A percentile compares a stretch with the other conserved stretches of the same genome.
phyloP scores from a whole-genome alignment of 306 rosid species.

The Elaeagnus macrophylla region DNA sequence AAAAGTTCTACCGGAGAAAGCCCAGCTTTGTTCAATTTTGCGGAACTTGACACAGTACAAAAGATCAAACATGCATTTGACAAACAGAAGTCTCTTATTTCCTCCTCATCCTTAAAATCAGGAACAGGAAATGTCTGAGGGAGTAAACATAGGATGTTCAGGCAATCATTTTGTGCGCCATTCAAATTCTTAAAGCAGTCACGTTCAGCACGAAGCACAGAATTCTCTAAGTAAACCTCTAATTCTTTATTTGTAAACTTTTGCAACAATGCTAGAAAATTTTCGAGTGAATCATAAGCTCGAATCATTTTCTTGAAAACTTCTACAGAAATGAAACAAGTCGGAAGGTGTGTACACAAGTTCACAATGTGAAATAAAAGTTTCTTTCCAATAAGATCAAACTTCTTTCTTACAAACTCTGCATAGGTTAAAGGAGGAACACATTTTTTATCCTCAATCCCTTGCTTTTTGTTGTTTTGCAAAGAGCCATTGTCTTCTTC shows the following conservation, averaged over 20 bases:
- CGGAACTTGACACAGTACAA: conserved; percentile 37
- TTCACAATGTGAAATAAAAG: conserved; percentile 8
- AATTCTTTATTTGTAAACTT: not conserved
- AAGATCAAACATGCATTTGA: conserved; percentile 27
- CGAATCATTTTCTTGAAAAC: conserved; percentile 17
- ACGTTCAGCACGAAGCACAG: not conserved
- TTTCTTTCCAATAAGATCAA: conserved; percentile 6
- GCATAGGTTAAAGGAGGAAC: conserved; percentile 16
- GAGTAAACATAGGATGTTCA: conserved; percentile 5
- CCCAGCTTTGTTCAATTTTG: conserved; percentile 22
- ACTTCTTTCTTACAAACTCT: conserved; percentile 25
- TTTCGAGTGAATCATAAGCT: conserved; percentile 22
- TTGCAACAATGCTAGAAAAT: conserved; percentile 9
- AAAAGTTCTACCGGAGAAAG: conserved; percentile 24
- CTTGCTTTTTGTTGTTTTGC: not conserved
- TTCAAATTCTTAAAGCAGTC: not conserved
- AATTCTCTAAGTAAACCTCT: not conserved
- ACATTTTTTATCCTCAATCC: not conserved
- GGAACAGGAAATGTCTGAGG: conserved; percentile 23
- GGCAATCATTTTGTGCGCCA: too few species aligned
- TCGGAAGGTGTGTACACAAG: conserved; percentile 42
- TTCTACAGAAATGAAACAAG: conserved; percentile 29
- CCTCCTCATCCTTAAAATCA: conserved; percentile 1
- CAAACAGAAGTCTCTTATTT: conserved; percentile 29
- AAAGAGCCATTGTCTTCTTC: not conserved